phyloP scores from a whole-genome alignment of 495 filamentous ascomycete species.

The Penicillium canariense region DNA sequence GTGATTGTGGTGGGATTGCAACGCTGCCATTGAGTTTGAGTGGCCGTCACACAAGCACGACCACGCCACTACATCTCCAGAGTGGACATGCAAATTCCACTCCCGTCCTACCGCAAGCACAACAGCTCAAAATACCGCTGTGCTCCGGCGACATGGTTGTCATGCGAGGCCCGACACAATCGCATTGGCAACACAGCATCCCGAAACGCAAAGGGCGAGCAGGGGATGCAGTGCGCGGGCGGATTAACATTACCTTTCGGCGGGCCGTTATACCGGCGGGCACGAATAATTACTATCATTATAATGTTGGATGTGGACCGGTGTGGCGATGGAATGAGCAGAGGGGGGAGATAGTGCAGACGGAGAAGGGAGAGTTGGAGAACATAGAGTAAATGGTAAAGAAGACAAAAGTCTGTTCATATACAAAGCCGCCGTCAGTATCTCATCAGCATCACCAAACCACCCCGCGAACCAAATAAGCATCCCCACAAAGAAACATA shows the following conservation, averaged over 20 bases:
- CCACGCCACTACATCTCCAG: not conserved
- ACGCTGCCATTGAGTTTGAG: no score
- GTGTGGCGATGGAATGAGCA: slow-evolving; percentile 60
- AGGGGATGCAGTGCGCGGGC: slow-evolving; percentile 49
- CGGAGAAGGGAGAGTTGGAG: not conserved
- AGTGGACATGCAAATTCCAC: not conserved
- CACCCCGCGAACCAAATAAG: not conserved
- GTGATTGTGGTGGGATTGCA: no score
- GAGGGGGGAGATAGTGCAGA: slow-evolving; percentile 51
- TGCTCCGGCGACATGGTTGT: slow-evolving; percentile 68
- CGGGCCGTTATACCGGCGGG: slow-evolving; percentile 60
- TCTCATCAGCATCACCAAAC: not conserved
- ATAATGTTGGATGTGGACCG: slow-evolving; percentile 68
- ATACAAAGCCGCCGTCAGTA: not conserved
- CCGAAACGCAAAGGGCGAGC: slow-evolving; percentile 61
- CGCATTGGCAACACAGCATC: slow-evolving; percentile 71
- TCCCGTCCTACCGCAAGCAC: slow-evolving; percentile 15
- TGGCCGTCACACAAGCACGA: not conserved
- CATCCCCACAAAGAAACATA: not conserved
- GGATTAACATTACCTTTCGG: slow-evolving; percentile 76
- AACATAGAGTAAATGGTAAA: not conserved
- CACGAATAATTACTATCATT: slow-evolving; percentile 70
- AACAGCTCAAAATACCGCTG: slow-evolving; percentile 58
- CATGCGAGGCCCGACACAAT: slow-evolving; percentile 67
- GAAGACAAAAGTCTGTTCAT: not conserved